Conservation (phyloP, 495 filamentous ascomycete species). For the Neurospora sp. region DNA sequence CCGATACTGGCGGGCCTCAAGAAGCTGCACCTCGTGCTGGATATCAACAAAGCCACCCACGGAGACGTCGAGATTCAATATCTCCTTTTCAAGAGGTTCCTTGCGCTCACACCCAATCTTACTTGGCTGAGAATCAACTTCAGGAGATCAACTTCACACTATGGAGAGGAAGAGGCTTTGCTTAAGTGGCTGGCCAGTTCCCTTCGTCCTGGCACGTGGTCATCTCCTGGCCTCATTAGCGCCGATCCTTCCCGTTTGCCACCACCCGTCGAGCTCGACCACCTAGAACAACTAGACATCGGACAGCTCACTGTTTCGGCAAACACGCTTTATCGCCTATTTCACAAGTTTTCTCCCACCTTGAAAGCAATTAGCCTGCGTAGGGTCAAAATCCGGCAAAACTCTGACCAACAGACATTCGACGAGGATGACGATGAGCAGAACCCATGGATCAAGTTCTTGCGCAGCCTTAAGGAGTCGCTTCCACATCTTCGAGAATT, state of each 20-base stretch:
- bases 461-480: neutral
- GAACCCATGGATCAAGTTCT: neutral
- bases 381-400: neutral
- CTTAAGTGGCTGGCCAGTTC: neutral
- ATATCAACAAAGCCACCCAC: constrained; percentile 1
- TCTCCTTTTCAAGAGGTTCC: constrained; percentile 14
- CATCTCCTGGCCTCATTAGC: neutral
- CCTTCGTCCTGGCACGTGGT: neutral
- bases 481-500: neutral
- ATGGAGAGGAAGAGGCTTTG: neutral
- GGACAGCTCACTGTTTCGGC: neutral
- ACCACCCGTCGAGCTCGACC: neutral
- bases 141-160: neutral
- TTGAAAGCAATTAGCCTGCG: neutral
- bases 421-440: neutral
- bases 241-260: neutral
- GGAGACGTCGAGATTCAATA: neutral
- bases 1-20: constrained; percentile 25
- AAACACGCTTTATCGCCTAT: neutral
- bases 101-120: constrained; percentile 18
- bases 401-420: neutral
- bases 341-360: neutral
- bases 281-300: neutral
- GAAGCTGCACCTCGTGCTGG: constrained; percentile 24
- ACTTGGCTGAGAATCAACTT: constrained; percentile 32